Conservation (phyloP, 1,139 yeast species). For the Kluyveromyces sp. region DNA sequence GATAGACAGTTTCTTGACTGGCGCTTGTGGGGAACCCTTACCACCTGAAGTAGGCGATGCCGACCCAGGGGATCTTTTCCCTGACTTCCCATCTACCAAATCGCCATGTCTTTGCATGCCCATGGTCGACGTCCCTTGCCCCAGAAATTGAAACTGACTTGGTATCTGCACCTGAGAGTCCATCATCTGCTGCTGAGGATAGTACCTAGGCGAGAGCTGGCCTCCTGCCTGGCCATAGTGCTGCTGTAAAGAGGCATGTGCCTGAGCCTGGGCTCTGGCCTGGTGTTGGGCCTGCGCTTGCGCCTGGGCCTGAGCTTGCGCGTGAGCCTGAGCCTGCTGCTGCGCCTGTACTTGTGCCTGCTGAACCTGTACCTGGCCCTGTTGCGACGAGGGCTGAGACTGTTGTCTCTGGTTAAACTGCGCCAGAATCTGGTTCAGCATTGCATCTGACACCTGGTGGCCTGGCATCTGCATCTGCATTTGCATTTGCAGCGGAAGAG, state of each 20-base stretch:
- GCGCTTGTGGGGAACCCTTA: slow-evolving; percentile 9
- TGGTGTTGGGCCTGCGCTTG: slow-evolving; percentile 10
- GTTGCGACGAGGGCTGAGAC: slow-evolving; percentile 9
- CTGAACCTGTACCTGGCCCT: background rate
- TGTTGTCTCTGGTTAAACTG: slow-evolving; percentile 14
- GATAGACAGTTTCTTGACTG: slow-evolving; percentile 29
- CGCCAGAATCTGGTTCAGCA: slow-evolving; percentile 15
- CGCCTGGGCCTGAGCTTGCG: slow-evolving; percentile 14
- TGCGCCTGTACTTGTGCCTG: slow-evolving; percentile 14
- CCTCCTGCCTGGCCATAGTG: slow-evolving; percentile 7
- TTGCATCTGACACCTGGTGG: slow-evolving; percentile 14
- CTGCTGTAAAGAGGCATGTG: slow-evolving; percentile 9
- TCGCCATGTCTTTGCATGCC: background rate
- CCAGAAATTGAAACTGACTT: slow-evolving; percentile 7
- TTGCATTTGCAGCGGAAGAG: slow-evolving; percentile 7
- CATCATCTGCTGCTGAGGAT: slow-evolving; percentile 8
- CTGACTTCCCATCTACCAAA: background rate
- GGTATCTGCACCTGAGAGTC: slow-evolving; percentile 7
- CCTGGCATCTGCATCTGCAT: slow-evolving; percentile 11
- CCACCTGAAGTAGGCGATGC: slow-evolving; percentile 5
- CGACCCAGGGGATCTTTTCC: slow-evolving; percentile 6
- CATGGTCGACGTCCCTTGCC: slow-evolving; percentile 1
- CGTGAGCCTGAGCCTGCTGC: slow-evolving; percentile 12
- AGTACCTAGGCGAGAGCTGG: slow-evolving; percentile 7
- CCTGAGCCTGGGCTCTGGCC: slow-evolving; percentile 10